Percentiles rank a stretch among this genome's conserved stretches.
Conservation (phyloP, 495 filamentous ascomycete species). For the Annulohypoxylon moriforme region DNA sequence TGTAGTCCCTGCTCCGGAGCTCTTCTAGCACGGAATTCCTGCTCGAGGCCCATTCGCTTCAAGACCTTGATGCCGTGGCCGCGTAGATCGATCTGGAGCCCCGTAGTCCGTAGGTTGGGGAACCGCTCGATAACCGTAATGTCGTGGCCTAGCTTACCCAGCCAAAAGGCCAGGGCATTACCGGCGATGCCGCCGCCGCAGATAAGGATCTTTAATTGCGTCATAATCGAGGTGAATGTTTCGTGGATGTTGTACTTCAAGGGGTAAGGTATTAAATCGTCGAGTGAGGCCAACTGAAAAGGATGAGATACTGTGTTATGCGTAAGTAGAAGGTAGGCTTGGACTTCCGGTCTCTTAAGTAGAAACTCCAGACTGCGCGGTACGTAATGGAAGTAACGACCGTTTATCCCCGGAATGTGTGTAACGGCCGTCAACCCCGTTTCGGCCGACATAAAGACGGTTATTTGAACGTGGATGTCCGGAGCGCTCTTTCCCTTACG, state of each 20-base stretch:
- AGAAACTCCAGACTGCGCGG: neutral
- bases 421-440: neutral
- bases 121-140: conserved; percentile 66
- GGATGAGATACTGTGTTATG: too few species aligned
- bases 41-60: conserved; percentile 63
- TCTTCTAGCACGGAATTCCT: conserved; percentile 53
- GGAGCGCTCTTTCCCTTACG: neutral
- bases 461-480: neutral
- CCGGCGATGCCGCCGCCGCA: conserved; percentile 57
- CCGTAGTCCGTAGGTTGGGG: conserved; percentile 55
- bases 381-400: neutral
- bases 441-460: conserved; percentile 24
- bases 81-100: conserved; percentile 65
- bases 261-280: too few species aligned
- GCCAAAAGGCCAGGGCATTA: conserved; percentile 63
- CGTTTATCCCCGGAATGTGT: conserved; percentile 28
- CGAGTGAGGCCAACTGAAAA: neutral
- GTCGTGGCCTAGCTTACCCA: conserved; percentile 61
- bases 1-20: conserved; percentile 56
- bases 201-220: conserved; percentile 59
- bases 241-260: too few species aligned
- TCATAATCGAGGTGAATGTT: conserved; percentile 23
- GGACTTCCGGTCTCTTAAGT: conserved; percentile 18
- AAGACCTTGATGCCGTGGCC: conserved; percentile 61
- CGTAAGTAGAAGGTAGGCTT: too few species aligned